A percentile compares a stretch with the other conserved stretches of the same genome.
phyloP scores from a whole-genome alignment of 441 rosid species.

The Cnidoscolus chayamansa region DNA sequence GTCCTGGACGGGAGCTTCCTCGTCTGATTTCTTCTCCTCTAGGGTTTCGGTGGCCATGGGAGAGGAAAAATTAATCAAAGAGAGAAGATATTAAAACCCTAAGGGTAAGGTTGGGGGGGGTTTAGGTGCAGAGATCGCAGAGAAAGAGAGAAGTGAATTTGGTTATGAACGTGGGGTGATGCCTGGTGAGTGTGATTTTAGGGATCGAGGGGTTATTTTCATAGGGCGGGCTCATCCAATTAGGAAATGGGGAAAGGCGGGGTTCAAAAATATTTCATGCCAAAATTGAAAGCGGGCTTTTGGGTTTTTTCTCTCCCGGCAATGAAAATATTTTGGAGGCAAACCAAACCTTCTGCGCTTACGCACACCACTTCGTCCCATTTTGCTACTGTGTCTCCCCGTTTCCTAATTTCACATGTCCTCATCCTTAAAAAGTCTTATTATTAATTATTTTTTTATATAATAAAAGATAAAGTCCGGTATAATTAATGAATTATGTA shows the following conservation, averaged over 20 bases:
- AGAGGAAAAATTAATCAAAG: constrained; percentile 7
- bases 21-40: constrained; percentile 54
- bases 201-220: background rate
- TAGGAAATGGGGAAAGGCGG: constrained; percentile 21
- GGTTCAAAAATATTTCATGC: constrained; percentile 30
- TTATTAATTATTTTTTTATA: too few species aligned
- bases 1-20: constrained; percentile 37
- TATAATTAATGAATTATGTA: too few species aligned
- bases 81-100: constrained; percentile 23
- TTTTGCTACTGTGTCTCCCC: background rate
- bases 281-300: constrained; percentile 37
- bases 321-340: background rate
- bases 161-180: too few species aligned
- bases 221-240: constrained; percentile 18
- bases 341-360: too few species aligned
- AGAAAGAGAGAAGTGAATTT: too few species aligned
- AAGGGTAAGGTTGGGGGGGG: background rate
- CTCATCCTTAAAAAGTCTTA: too few species aligned
- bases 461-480: too few species aligned
- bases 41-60: constrained; percentile 71
- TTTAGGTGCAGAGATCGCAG: too few species aligned
- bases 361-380: too few species aligned
- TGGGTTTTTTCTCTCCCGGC: background rate
- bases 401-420: too few species aligned
- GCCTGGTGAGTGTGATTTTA: constrained; percentile 3